A percentile compares a stretch with the other conserved stretches of the same genome.
Evolutionary conservation across 768 basidiomycete species (phyloP).

Genomic region (Termitomyces sp.): DNA sequence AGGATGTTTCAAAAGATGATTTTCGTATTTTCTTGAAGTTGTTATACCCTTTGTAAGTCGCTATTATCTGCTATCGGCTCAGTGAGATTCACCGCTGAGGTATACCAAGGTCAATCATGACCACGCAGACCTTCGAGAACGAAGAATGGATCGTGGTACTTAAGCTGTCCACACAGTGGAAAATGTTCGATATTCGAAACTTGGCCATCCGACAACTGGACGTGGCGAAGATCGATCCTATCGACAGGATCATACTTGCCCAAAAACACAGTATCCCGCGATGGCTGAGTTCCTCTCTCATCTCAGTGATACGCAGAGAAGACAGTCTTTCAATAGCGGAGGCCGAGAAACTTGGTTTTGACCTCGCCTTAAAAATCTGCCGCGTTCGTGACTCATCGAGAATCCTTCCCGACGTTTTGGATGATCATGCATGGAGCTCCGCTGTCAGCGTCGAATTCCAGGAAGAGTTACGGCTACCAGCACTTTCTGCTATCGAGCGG

Average conservation of each 20-base stretch:
- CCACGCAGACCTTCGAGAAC: not conserved
- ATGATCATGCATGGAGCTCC: not conserved
- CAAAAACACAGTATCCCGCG: not conserved
- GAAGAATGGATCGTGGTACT: slow-evolving; percentile 1
- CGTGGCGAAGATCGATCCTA: not conserved
- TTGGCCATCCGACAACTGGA: slow-evolving; percentile 1
- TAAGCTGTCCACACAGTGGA: not conserved
- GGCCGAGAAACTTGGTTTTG: not conserved
- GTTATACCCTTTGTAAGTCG: slow-evolving; percentile 1
- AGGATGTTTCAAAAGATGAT: not conserved
- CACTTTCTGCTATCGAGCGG: not conserved
- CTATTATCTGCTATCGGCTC: not conserved
- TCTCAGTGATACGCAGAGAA: not conserved
- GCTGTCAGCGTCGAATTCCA: not conserved
- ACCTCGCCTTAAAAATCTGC: slow-evolving; percentile 2
- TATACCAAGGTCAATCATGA: not conserved
- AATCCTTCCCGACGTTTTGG: not conserved
- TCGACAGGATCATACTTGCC: not conserved
- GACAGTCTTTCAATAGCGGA: not conserved
- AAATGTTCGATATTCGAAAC: slow-evolving; percentile 1
- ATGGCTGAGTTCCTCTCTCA: not conserved
- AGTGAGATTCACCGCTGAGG: not conserved
- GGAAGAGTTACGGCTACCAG: not conserved
- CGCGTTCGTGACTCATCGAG: not conserved
- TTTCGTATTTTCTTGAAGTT: not conserved